Evolutionary conservation across 2,329 filamentous ascomycete genomes (phyloP).

Genomic region (Escovopsis sp.): DNA sequence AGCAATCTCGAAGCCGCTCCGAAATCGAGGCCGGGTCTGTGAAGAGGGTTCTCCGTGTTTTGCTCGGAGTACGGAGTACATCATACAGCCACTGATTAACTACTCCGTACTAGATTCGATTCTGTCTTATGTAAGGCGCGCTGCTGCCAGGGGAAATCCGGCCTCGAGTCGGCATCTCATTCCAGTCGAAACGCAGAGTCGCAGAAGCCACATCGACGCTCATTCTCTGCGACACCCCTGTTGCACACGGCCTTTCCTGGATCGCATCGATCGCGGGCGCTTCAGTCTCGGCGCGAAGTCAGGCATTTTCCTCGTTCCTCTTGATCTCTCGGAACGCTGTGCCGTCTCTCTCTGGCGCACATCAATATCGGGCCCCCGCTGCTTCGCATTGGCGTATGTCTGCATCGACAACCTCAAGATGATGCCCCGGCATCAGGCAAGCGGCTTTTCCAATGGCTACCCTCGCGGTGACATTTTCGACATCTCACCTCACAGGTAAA

Average conservation of each 20-base stretch:
- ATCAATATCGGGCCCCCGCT: background rate
- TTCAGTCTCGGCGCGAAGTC: background rate
- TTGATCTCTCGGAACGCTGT: background rate
- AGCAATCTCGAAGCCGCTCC: no score
- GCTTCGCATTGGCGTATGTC: slow-evolving; percentile 18
- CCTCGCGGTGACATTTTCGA: slow-evolving; percentile 66
- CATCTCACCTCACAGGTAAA: slow-evolving; percentile 78
- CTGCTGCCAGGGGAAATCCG: background rate
- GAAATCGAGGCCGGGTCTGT: no score
- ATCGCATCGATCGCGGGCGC: background rate
- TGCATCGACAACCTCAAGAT: slow-evolving; percentile 36
- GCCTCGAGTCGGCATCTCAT: background rate
- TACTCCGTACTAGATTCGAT: background rate
- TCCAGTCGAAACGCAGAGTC: background rate
- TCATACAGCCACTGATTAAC: no score
- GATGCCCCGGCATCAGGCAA: slow-evolving; percentile 71
- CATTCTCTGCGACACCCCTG: background rate
- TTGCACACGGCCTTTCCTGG: background rate
- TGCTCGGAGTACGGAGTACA: no score
- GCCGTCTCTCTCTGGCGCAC: background rate
- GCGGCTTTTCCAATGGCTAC: slow-evolving; percentile 73
- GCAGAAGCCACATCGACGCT: background rate
- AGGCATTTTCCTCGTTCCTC: background rate
- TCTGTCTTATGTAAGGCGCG: background rate
- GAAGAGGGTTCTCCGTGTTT: no score